phyloP scores from a whole-genome alignment of 805 yeast genomes.

The Ogataea allantospora region DNA sequence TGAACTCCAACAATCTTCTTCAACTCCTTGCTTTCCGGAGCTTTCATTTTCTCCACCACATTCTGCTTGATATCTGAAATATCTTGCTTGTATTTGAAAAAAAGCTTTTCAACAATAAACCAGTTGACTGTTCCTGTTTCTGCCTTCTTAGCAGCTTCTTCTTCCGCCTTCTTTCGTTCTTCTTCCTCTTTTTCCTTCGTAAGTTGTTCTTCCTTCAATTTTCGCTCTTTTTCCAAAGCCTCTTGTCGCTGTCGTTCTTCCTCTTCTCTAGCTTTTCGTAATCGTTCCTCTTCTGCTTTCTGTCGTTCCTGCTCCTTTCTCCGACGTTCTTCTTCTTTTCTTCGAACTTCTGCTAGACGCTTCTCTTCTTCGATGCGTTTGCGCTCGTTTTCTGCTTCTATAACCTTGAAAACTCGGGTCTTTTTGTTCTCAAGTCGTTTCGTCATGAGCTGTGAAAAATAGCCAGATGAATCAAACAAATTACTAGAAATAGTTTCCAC shows the following conservation, averaged over 20 bases:
- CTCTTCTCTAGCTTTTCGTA: constrained; percentile 4
- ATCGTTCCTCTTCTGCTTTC: constrained; percentile 7
- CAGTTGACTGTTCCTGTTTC: constrained; percentile 35
- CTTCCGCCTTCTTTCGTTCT: constrained; percentile 24
- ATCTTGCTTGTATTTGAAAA: constrained; percentile 47
- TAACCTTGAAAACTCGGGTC: constrained; percentile 6
- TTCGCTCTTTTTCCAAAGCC: constrained; percentile 1
- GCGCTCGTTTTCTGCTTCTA: constrained; percentile 15
- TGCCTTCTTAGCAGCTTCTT: constrained; percentile 14
- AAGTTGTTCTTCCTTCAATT: constrained; percentile 3
- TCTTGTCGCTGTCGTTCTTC: constrained; percentile 5
- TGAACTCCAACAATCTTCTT: constrained; percentile 55
- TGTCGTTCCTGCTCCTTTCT: constrained; percentile 24
- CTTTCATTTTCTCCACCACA: constrained; percentile 54
- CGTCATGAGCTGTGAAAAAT: constrained; percentile 1
- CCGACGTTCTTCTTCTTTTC: constrained; percentile 12
- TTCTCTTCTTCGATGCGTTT: constrained; percentile 3
- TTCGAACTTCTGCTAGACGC: constrained; percentile 2
- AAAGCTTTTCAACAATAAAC: constrained; percentile 40
- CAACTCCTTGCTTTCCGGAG: constrained; percentile 36
- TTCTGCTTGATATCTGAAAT: constrained; percentile 58
- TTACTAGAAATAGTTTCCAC: neutral
- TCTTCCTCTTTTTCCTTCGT: constrained; percentile 19
- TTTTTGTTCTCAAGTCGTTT: constrained; percentile 5
- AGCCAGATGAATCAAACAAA: constrained; percentile 1